These are phyloP conservation scores for Suhomyces atakaporum DNA, from an alignment of 1,139 yeast genomes.

Conservation along the genomic window DNA sequence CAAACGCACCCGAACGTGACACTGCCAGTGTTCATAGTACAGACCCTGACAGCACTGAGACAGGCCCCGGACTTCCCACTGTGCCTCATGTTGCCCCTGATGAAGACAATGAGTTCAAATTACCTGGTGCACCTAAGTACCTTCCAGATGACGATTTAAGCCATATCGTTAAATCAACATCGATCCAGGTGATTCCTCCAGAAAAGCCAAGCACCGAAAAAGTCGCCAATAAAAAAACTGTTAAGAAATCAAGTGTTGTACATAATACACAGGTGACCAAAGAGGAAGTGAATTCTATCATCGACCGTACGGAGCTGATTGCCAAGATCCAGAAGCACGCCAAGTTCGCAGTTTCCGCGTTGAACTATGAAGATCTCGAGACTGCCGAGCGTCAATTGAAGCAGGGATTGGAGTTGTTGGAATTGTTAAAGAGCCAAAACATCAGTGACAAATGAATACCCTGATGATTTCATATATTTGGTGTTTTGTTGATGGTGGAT, in stretches of 20 bases:
- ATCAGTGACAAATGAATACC: too few species aligned
- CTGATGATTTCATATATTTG: too few species aligned
- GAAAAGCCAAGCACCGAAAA: slow-evolving; percentile 7
- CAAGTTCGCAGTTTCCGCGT: slow-evolving; percentile 88
- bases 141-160: slow-evolving; percentile 44
- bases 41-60: not conserved
- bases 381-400: slow-evolving; percentile 81
- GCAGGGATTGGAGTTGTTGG: slow-evolving; percentile 56
- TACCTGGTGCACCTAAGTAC: slow-evolving; percentile 48
- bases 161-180: slow-evolving; percentile 40
- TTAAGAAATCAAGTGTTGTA: not conserved
- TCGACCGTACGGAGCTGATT: slow-evolving; percentile 62
- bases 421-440: slow-evolving; percentile 16
- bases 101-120: slow-evolving; percentile 22
- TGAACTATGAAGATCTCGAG: slow-evolving; percentile 82
- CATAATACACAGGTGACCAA: slow-evolving; percentile 23
- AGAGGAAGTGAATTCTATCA: slow-evolving; percentile 49
- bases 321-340: slow-evolving; percentile 81
- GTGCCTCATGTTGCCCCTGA: slow-evolving; percentile 11
- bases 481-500: too few species aligned
- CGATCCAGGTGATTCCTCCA: slow-evolving; percentile 42
- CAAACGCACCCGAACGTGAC: not conserved
- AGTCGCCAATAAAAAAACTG: slow-evolving; percentile 1
- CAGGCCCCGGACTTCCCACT: slow-evolving; percentile 5
- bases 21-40: slow-evolving; percentile 4